Evolutionary conservation across 352 stramenopile species (phyloP), one percentile per base, ranked within the genome.

Genomic region (Phytophthora tentaculata): DNA sequence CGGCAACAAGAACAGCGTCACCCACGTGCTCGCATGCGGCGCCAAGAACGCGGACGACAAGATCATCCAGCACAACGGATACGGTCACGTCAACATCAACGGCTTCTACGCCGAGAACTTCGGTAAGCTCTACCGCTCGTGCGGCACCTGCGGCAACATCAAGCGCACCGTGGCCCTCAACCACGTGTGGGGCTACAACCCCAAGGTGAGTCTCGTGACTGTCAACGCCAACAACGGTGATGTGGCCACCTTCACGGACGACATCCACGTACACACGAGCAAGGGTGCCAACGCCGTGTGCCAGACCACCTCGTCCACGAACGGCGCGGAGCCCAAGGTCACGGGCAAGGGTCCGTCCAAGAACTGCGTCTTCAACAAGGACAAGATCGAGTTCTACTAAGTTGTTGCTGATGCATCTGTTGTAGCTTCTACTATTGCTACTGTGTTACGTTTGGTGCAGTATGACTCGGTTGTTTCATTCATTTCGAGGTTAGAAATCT

Each of bases 41-140:
- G 61, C 69, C 43, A 61, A 56, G 49, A 52, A 65, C 37, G 69
- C 69, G 20, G 64, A 79, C 23, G 63, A 88, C 77, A 88, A 88
- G 67, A 54, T 74, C 61, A 73, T 81, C 54, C 73, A 81, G 58
- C 70, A 78, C 61, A 81, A 81, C 22, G 73, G 70, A 54, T 69
- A 71, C 47, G 73, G 73, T 20, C 67, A 65, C 50, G 73, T 80
- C 60, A 78, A 70, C 48, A 78, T 80, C 67, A 69, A 80, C 52
- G 67, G 69, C 47, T 80, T 80, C 64, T 80, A 78, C 64, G 69
- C 58, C n/a, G 50, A 80, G 63, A 67, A 80, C 63, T 80, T 56
- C 28, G 32, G 32, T 9, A 39, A 39, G 32, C 32, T 39, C 10
- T 39, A 39, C 32, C 32, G 32, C 10, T 39, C 32, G 32, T 39